These are phyloP conservation scores for Clarireedia monteithiana DNA, from an alignment of 2,329 filamentous ascomycete genomes.

Conservation along the genomic window DNA sequence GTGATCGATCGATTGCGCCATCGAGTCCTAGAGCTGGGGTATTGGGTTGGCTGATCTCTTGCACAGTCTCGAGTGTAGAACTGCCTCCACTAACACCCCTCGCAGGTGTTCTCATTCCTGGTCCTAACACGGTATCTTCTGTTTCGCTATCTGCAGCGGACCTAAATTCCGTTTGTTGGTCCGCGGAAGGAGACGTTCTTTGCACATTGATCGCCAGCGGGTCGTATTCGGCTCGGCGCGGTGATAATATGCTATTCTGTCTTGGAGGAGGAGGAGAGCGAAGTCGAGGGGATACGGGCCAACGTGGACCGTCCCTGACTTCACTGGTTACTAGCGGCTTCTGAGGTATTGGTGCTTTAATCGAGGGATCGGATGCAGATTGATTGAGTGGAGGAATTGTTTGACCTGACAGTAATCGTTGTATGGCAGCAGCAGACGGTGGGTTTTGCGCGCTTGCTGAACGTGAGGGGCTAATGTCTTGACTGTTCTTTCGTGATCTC, in stretches of 20 bases:
- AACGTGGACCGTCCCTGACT: slow-evolving; percentile 51
- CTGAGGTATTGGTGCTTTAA: slow-evolving; percentile 55
- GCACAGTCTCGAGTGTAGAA: slow-evolving; percentile 76
- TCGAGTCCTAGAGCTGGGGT: slow-evolving; percentile 50
- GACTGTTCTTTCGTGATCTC: slow-evolving; percentile 59
- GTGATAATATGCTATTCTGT: slow-evolving; percentile 38
- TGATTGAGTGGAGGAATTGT: slow-evolving; percentile 60
- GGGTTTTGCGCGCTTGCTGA: slow-evolving; percentile 42
- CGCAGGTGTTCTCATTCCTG: slow-evolving; percentile 52
- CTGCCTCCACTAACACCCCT: slow-evolving; percentile 51
- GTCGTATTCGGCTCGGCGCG: slow-evolving; percentile 43
- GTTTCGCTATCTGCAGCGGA: slow-evolving; percentile 18
- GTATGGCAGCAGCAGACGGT: slow-evolving; percentile 53
- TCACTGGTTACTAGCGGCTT: slow-evolving; percentile 48
- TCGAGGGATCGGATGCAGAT: slow-evolving; percentile 49
- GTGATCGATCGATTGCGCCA: slow-evolving; percentile 42
- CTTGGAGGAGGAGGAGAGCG: slow-evolving; percentile 65
- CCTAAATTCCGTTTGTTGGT: slow-evolving; percentile 31
- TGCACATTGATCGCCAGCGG: slow-evolving; percentile 46
- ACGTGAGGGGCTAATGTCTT: slow-evolving; percentile 57
- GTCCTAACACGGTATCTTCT: slow-evolving; percentile 22
- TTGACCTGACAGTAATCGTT: slow-evolving; percentile 57
- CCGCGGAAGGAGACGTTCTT: slow-evolving; percentile 33
- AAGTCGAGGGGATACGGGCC: slow-evolving; percentile 70
- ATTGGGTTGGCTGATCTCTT: slow-evolving; percentile 75